These are phyloP conservation scores for Escovopsis sp. DNA, from an alignment of 2,329 filamentous ascomycete genomes.

Conservation along the genomic window DNA sequence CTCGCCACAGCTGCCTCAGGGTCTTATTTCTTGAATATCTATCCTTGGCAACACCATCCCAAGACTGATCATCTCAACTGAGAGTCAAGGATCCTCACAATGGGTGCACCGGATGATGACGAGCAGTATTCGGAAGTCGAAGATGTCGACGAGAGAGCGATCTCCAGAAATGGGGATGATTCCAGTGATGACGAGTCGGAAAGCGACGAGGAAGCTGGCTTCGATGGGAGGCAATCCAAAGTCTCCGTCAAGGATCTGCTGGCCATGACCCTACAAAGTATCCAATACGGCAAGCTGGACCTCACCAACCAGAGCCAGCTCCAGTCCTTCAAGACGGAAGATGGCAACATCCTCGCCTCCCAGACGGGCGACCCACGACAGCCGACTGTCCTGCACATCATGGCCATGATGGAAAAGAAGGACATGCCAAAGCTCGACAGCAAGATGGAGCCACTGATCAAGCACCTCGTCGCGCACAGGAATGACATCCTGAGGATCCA, in stretches of 20 bases:
- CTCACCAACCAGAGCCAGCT: slow-evolving; percentile 3
- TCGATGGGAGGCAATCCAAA: not conserved
- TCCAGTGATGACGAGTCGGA: slow-evolving; percentile 8
- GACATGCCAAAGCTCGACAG: slow-evolving; percentile 7
- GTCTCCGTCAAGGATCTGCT: slow-evolving; percentile 5
- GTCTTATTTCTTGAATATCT: no score
- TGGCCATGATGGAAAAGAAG: slow-evolving; percentile 8
- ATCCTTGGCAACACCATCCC: no score
- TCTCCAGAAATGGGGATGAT: slow-evolving; percentile 6
- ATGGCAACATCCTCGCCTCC: slow-evolving; percentile 5
- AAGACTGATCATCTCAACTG: not conserved
- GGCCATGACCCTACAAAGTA: slow-evolving; percentile 2
- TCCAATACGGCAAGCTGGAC: slow-evolving; percentile 3
- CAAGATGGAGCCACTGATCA: slow-evolving; percentile 9
- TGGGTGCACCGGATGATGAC: slow-evolving; percentile 4
- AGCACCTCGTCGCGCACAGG: slow-evolving; percentile 2
- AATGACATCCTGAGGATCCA: slow-evolving; percentile 1
- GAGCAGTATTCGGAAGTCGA: slow-evolving; percentile 1
- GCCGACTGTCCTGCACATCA: slow-evolving; percentile 9
- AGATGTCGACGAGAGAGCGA: slow-evolving; percentile 6
- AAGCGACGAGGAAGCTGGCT: slow-evolving; percentile 7
- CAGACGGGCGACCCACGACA: slow-evolving; percentile 5
- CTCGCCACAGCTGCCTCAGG: no score
- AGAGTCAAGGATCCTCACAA: not conserved
- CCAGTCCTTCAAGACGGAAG: slow-evolving; percentile 3